Base-by-base conservation (phyloP, 2,329 filamentous ascomycete species). In the Aureobasidium sp. region DNA sequence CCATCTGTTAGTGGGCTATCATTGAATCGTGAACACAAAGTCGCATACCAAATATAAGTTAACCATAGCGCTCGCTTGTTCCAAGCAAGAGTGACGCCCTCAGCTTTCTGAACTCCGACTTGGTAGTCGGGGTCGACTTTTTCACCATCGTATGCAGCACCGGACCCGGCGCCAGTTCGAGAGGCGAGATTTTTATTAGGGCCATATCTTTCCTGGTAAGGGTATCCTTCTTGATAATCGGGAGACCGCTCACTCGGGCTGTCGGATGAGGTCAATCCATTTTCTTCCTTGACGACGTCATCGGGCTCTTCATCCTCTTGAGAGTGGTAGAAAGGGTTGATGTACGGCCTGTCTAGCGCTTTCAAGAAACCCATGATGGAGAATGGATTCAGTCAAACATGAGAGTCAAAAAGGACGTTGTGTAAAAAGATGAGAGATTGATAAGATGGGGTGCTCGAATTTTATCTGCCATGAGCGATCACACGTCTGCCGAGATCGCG, bases 1-100 rank as follows among this genome's bases (percentile, higher is more conserved):
- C 31, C 39, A 20, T 4, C n/a, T 7, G 14, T 63, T 29, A 61
- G 29, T 11, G 17, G 25, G 12, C 15, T 22, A 2, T 36, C 5
- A 7, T 34, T 8, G 3, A 2, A 9, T 9, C 3, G 2, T 15
- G 27, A 7, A 7, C 7, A 22, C 0, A 36, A 3, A 9, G 1
- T n/a, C n/a, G 25, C 2, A 56, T 45, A 71, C 69, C 68, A 70
- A 37, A 65, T 66, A 17, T 70, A 71, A 20, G 67, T 68, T 17
- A 61, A 41, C 52, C 67, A 66, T 39, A 71, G 53, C 11, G 67
- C 65, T 20, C 59, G 62, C 65, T 70, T 71, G 49, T 65, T 65
- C 70, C 70, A 72, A 8, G 71, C 69, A 27, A 71, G 66, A 3
- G 70, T 68, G 34, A 68, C 67, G 36, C 69, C 70, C 61, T 72